Base-by-base conservation (phyloP, 2,329 filamentous ascomycete genomes). In the Arthrobotrys entomopaga region DNA sequence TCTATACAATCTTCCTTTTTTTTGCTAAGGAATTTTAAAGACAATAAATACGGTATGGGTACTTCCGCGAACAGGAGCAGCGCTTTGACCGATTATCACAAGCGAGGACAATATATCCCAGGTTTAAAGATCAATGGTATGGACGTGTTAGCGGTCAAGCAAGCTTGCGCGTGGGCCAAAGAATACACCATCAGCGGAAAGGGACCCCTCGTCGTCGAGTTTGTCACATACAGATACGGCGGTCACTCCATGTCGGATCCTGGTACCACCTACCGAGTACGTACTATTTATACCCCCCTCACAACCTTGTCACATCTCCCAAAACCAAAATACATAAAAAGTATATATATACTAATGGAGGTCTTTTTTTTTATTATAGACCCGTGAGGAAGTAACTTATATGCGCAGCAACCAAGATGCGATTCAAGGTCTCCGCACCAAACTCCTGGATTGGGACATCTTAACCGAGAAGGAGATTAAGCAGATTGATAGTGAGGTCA, bases 31-130 rank as follows among this genome's bases (percentile, higher is more conserved):
- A n/a, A n/a, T n/a, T n/a, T 49, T 56, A 16, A 65, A 97, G 93
- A 99, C 89, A 99, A 99, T 91, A 99, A 99, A 85, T 99, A 99
- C 83, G 95, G 95, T 83, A 99, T 99, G 95, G 95, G 95, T 85
- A 99, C 95, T 77, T 91, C 95, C 76, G 94, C 95, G 79, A 90
- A 90, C 84, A 93, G 95, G 80, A 93, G 95, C 76, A 94, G 95
- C 75, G 95, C 95, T 80, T 85, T 97, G 82, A 98, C 95, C 83
- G 95, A 99, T 84, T 99, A 99, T 90, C 98, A 99, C 89, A 98
- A 98, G 90, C 94, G 95, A 85, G 95, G 95, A 78, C 95, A 99
- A 86, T 99, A 98, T 87, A 99, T 99, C 79, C 94, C 95, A 70
- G 95, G 95, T 85, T 89, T 99, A 80, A 99, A 99, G 88, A 92